Evolutionary conservation across 1,139 yeast genomes (phyloP).

Genomic region (Protomyces inouyei): DNA sequence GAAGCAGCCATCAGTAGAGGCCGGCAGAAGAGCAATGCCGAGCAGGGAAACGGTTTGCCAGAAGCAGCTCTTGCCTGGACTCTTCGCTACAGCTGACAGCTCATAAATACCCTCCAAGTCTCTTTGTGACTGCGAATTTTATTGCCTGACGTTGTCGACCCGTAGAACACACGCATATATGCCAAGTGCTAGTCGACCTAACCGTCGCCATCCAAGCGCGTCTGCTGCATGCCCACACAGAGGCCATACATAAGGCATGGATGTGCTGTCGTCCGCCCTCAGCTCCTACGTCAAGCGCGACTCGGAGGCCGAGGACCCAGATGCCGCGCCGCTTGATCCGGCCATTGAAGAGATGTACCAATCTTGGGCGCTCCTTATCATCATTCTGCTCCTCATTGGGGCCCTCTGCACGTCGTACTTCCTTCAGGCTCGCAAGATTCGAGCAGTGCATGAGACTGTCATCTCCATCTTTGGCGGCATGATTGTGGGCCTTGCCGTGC

Average conservation of each 20-base stretch:
- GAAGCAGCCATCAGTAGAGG: too few relatives aligned
- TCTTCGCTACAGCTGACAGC: too few relatives aligned
- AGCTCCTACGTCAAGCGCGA: constrained; percentile 7
- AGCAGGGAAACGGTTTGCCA: too few relatives aligned
- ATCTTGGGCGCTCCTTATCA: constrained; percentile 92
- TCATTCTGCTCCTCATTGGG: constrained; percentile 70
- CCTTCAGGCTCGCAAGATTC: constrained; percentile 82
- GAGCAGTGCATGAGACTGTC: constrained; percentile 95
- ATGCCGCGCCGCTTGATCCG: constrained; percentile 57
- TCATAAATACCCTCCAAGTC: too few relatives aligned
- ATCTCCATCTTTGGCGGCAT: constrained; percentile 92
- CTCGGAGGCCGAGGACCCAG: constrained; percentile 24
- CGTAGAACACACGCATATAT: too few relatives aligned
- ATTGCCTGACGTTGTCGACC: too few relatives aligned
- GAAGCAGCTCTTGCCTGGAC: too few relatives aligned
- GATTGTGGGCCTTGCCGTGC: constrained; percentile 86
- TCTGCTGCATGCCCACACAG: too few relatives aligned
- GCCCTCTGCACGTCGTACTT: constrained; percentile 95
- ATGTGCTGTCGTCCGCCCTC: background rate
- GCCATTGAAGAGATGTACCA: constrained; percentile 94
- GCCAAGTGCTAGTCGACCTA: too few relatives aligned
- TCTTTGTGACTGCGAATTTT: too few relatives aligned
- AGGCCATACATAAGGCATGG: background rate
- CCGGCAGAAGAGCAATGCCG: too few relatives aligned
- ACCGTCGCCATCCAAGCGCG: background rate